Evolutionary conservation across 495 filamentous ascomycete genomes (phyloP).

Genomic region (Lepidopterella palustris): DNA sequence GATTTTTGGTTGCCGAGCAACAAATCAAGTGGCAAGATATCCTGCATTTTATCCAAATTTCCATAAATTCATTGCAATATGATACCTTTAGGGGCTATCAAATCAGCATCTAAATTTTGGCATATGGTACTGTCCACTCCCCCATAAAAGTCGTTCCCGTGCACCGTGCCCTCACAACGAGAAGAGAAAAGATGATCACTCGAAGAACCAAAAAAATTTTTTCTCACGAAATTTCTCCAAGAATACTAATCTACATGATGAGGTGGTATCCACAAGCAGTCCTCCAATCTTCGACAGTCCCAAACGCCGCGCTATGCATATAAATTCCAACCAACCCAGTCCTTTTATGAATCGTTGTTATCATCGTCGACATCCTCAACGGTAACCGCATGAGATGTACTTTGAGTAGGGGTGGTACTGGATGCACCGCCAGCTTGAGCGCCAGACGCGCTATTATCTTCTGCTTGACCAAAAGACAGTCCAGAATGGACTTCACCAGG

Average conservation of each 20-base stretch:
- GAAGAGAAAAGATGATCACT: too few relatives aligned
- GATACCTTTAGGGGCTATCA: too few relatives aligned
- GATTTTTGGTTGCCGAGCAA: too few relatives aligned
- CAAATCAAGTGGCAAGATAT: too few relatives aligned
- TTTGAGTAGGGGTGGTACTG: constrained; percentile 6
- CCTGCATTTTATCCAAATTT: too few relatives aligned
- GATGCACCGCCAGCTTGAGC: constrained; percentile 7
- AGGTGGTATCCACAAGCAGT: neutral
- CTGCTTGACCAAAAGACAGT: constrained; percentile 22
- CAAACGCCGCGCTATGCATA: constrained; percentile 27
- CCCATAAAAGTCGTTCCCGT: too few relatives aligned
- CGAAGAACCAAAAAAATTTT: too few relatives aligned
- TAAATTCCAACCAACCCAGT: neutral
- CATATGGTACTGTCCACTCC: too few relatives aligned
- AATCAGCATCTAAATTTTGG: too few relatives aligned
- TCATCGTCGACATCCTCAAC: constrained; percentile 24
- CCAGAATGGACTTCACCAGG: constrained; percentile 19
- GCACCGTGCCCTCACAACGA: too few relatives aligned
- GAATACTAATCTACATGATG: neutral
- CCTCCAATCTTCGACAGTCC: neutral
- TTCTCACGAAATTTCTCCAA: too few relatives aligned
- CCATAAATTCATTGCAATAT: too few relatives aligned
- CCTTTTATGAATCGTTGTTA: neutral
- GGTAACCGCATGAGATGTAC: constrained; percentile 5
- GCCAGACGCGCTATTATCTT: constrained; percentile 5